Base-by-base conservation (phyloP, 305 asterid genomes). In the Ajuga reptans region DNA sequence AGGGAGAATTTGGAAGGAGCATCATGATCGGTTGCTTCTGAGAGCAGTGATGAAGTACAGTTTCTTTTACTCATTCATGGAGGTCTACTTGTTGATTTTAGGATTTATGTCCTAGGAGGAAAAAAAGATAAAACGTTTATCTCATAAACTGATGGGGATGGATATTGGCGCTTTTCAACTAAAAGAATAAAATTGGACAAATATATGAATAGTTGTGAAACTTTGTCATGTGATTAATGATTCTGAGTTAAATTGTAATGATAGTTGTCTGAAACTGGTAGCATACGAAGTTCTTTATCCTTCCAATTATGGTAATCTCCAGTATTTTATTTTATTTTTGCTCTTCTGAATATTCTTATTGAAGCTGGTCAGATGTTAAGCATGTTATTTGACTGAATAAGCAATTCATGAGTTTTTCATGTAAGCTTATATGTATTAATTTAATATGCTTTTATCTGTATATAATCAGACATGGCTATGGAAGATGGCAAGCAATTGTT, bases 401-500 rank as follows among this genome's bases (percentile, higher is more conserved):
- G 36, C 61, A 37, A 39, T 61, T 61, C 33, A 41, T 43, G 24
- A 43, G 49, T 51, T 66, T 47, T 54, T 55, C 77, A 36, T 51
- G 42, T 29, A 52, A 61, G 36, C 9, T 42, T 43, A 21, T 49
- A 50, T 27, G 71, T 61, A 54, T 57, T 75, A 45, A 42, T 53
- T 39, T 65, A 17, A 45, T 51, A 55, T 67, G 33, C 51, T 77
- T 79, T 56, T 63, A 54, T 75, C 47, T 72, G 41, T 73, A 54
- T 73, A 73, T 68, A 66, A 52, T 80, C 70, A 91, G 99, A 72
- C 99, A 93, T 82, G 99, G 99, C 52, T 93, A 91, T 74, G 99
- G 99, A 76, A 89, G 96, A 86, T 93, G 99, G 99, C 97, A 93
- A 85, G 85, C 97, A 51, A 84, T 91, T 74, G 87, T 93, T 68